Percentiles rank a stretch among this genome's conserved stretches.
These are phyloP conservation scores for Xerocomus cyaneibrunnescens DNA, from an alignment of 1,284 basidiomycete species.

Conservation along the genomic window DNA sequence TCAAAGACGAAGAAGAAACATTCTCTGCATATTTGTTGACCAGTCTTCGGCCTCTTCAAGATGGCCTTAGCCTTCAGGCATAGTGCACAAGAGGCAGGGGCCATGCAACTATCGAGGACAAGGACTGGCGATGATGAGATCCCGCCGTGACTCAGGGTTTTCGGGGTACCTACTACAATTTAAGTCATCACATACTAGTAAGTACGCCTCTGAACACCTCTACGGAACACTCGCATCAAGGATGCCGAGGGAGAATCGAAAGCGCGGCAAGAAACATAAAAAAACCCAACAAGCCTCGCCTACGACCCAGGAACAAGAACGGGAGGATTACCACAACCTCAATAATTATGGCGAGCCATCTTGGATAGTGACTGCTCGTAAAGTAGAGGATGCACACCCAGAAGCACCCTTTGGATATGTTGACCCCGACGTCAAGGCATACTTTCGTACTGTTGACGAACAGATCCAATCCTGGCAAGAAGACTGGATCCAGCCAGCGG, in stretches of 20 bases:
- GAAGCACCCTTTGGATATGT: conserved; percentile 87
- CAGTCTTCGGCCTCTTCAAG: conserved; percentile 94
- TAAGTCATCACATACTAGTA: no score
- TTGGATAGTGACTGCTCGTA: conserved; percentile 58
- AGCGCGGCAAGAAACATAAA: conserved; percentile 75
- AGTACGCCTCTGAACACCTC: no score
- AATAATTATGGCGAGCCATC: conserved; percentile 46
- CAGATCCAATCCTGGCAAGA: conserved; percentile 87
- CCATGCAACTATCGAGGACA: no score
- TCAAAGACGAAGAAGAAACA: conserved; percentile 99
- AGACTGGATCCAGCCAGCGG: conserved; percentile 34
- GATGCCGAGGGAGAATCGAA: conserved; percentile 73
- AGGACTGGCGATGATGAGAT: background rate
- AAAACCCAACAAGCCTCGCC: conserved; percentile 38
- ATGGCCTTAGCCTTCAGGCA: conserved; percentile 82
- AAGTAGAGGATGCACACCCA: conserved; percentile 44
- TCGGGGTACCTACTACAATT: background rate
- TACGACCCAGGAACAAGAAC: conserved; percentile 17
- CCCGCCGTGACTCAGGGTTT: conserved; percentile 4
- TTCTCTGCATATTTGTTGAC: conserved; percentile 93
- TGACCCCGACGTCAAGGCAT: conserved; percentile 87
- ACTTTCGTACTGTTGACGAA: conserved; percentile 84
- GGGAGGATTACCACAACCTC: conserved; percentile 17
- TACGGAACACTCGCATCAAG: background rate
- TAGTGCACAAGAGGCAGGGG: conserved; percentile 69